Evolutionary conservation across 1,284 basidiomycete species (phyloP).

Genomic region (Kwoniella shivajii): DNA sequence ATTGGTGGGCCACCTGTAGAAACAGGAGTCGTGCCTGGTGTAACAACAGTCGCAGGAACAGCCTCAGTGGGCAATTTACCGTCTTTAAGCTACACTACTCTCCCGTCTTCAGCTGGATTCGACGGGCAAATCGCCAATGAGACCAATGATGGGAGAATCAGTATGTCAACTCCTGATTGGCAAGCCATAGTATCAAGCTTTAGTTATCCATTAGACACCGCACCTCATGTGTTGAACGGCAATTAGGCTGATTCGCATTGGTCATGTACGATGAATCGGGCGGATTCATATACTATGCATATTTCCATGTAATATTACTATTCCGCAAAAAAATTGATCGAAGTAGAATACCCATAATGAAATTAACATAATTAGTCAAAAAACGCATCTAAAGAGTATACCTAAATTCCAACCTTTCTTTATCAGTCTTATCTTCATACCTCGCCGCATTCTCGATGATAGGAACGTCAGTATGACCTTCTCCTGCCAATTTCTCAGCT

Average conservation of each 20-base stretch:
- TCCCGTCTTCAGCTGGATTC: neutral
- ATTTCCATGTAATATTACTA: too few relatives aligned
- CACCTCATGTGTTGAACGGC: too few relatives aligned
- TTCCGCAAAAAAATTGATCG: too few relatives aligned
- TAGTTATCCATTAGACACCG: slow-evolving; percentile 9
- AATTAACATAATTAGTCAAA: neutral
- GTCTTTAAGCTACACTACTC: neutral
- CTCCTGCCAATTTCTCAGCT: slow-evolving; percentile 13
- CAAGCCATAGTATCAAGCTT: slow-evolving; percentile 16
- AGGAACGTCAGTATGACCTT: slow-evolving; percentile 5
- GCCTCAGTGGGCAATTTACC: neutral
- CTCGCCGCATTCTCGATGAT: slow-evolving; percentile 15
- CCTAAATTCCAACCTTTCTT: slow-evolving; percentile 37
- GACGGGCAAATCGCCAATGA: neutral
- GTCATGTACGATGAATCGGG: too few relatives aligned
- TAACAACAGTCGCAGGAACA: neutral
- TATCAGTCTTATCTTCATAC: slow-evolving; percentile 41
- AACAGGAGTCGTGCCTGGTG: neutral
- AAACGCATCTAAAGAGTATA: slow-evolving; percentile 23
- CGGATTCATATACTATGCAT: too few relatives aligned
- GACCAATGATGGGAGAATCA: slow-evolving; percentile 3
- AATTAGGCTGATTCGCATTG: too few relatives aligned
- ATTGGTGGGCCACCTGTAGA: slow-evolving; percentile 22
- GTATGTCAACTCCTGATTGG: slow-evolving; percentile 16
- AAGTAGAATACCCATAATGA: neutral